phyloP scores from a whole-genome alignment of 352 stramenopile genomes.

The Globisporangium paroecandrum region DNA sequence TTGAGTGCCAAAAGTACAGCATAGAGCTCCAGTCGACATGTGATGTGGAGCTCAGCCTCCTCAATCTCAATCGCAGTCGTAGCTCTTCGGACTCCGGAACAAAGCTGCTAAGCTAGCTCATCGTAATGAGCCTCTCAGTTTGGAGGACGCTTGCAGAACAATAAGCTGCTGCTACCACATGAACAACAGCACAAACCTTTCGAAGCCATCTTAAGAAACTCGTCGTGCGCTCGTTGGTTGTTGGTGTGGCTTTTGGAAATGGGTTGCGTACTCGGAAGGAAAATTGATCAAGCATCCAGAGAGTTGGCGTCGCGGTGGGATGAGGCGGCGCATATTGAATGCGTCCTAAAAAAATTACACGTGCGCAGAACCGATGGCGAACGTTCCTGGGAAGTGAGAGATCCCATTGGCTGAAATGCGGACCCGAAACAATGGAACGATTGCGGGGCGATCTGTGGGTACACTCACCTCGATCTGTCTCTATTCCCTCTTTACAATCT shows the following conservation, averaged over 20 bases:
- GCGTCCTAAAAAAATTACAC: background rate
- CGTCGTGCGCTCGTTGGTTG: background rate
- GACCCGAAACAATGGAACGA: background rate
- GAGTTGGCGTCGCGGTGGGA: background rate
- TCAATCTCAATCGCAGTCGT: too few species aligned
- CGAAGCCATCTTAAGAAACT: background rate
- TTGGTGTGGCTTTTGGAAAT: background rate
- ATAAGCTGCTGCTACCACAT: too few species aligned
- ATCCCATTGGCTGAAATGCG: background rate
- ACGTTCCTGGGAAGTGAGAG: background rate
- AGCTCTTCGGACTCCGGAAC: too few species aligned
- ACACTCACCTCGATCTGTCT: background rate
- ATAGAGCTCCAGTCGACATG: too few species aligned
- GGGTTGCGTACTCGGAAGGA: too few species aligned
- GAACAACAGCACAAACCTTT: too few species aligned
- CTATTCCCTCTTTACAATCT: background rate
- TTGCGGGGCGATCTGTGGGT: background rate
- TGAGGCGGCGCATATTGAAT: background rate
- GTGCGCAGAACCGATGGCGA: background rate
- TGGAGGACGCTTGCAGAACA: too few species aligned
- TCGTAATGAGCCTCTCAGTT: too few species aligned
- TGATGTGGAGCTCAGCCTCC: too few species aligned
- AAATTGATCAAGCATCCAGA: background rate
- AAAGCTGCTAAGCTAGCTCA: too few species aligned
- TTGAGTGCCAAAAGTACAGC: too few species aligned